phyloP scores from a whole-genome alignment of 257 asterid genomes.

The Gynochthodes officinalis region DNA sequence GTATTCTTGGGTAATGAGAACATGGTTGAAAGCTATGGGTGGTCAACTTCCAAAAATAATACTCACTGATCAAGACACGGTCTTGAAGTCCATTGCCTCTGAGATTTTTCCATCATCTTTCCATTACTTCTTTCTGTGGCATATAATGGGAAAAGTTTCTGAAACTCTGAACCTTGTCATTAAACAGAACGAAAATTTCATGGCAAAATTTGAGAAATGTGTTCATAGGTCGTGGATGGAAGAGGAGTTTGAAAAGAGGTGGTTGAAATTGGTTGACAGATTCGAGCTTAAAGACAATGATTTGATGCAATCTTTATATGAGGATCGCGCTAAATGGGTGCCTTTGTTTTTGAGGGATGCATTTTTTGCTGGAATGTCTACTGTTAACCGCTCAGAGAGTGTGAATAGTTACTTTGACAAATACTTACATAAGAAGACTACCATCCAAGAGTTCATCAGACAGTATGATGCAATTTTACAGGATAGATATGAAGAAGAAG shows the following conservation, averaged over 20 bases:
- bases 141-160: slow-evolving; percentile 67
- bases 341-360: slow-evolving; percentile 62
- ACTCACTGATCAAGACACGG: slow-evolving; percentile 75
- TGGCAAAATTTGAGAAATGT: slow-evolving; percentile 68
- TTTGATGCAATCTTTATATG: slow-evolving; percentile 57
- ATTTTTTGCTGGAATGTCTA: slow-evolving; percentile 82
- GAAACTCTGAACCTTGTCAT: slow-evolving; percentile 59
- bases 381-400: slow-evolving; percentile 71
- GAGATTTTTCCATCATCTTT: slow-evolving; percentile 64
- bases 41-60: slow-evolving; percentile 74
- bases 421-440: slow-evolving; percentile 86
- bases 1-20: slow-evolving; percentile 74
- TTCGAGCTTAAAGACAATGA: slow-evolving; percentile 75
- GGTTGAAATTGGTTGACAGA: slow-evolving; percentile 72
- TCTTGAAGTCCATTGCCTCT: slow-evolving; percentile 49
- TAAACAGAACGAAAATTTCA: slow-evolving; percentile 66
- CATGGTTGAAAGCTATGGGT: slow-evolving; percentile 91
- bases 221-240: slow-evolving; percentile 72
- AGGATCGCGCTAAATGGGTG: slow-evolving; percentile 76
- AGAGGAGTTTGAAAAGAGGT: slow-evolving; percentile 76
- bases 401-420: slow-evolving; percentile 89
- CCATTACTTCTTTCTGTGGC: slow-evolving; percentile 75
- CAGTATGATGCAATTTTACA: slow-evolving; percentile 74
- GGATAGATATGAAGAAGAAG: slow-evolving; percentile 93
- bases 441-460: slow-evolving; percentile 70